Conservation (phyloP, 352 stramenopile genomes). For the Phytophthora syringae region DNA sequence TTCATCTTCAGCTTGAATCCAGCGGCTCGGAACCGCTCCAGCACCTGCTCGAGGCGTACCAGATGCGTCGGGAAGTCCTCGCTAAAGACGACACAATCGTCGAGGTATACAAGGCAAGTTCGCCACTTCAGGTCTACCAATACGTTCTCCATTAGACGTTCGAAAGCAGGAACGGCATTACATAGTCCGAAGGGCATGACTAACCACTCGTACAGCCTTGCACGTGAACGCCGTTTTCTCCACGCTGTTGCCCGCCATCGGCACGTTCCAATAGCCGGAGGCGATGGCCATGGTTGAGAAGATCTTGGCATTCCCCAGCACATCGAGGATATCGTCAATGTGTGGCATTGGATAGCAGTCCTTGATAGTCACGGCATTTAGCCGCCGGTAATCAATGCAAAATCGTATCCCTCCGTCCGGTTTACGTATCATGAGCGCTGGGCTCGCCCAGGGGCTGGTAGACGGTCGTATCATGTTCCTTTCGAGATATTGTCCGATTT, state of each 20-base stretch:
- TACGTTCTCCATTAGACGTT: background rate
- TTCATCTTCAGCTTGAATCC: background rate
- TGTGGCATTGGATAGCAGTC: background rate
- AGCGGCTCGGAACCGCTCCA: background rate
- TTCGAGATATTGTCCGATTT: background rate
- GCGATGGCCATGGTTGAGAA: background rate
- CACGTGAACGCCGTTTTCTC: background rate
- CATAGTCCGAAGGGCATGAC: conserved; percentile 4
- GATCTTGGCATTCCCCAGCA: background rate
- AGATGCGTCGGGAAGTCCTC: no score
- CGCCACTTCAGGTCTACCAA: no score
- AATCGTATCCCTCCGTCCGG: no score
- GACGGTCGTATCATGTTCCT: background rate
- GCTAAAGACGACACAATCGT: no score
- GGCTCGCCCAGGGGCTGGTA: no score
- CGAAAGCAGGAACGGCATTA: conserved; percentile 6
- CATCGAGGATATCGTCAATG: background rate
- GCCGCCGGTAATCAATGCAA: no score
- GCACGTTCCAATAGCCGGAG: no score
- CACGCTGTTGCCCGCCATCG: background rate
- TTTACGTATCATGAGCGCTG: no score
- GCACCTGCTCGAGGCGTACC: background rate
- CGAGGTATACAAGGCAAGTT: no score
- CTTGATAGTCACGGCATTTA: background rate
- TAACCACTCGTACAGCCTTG: background rate